Base-by-base conservation (phyloP, 202 grass and related monocot genomes). In the Elaeis oleifera region DNA sequence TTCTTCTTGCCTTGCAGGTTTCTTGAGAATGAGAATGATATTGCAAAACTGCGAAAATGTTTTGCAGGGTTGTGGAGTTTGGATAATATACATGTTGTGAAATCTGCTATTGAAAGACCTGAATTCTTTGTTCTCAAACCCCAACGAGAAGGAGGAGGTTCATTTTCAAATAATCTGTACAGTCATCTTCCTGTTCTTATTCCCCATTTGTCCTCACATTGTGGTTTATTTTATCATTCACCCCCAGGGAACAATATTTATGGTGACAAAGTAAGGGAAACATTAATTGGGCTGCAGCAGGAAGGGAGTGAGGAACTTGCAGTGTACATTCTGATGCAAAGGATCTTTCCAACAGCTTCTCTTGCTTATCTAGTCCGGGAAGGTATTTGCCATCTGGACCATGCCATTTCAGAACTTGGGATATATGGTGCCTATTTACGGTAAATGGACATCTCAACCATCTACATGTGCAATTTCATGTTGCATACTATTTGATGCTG, bases 21-120 rank as follows among this genome's bases (percentile, higher is more conserved):
- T 22, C 29, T 96, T 78, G 81, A 88, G 25, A 88, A 79, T 60
- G 69, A 89, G 51, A 76, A 88, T 68, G 80, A 90, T 56, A 78
- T 83, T 76, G 84, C 81, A 58, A 83, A 80, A 82, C 61, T 96
- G 63, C 67, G 60, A 9, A 96, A 83, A 83, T 83, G 91, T 50
- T 96, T 96, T 24, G 91, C 87, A 51, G 91, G 91, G 50, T 79
- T 96, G 58, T 96, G 91, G 91, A 96, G 91, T 55, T 90, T 96
- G 73, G 91, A 96, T 64, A 88, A 96, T 75, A 62, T 85, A 71
- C 79, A 85, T 65, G 82, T 85, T 72, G 74, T 90, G 29, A 83
- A 75, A 65, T 76, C 71, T 71, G 87, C 84, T 58, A 73, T 90
- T 28, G 76, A 96, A 65, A 96, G 85, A 64, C 91, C 87, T 57